A percentile compares a stretch with the other conserved stretches of the same genome.
These are phyloP conservation scores for Termitomyces sp. DNA, from an alignment of 768 basidiomycete species.

Conservation along the genomic window DNA sequence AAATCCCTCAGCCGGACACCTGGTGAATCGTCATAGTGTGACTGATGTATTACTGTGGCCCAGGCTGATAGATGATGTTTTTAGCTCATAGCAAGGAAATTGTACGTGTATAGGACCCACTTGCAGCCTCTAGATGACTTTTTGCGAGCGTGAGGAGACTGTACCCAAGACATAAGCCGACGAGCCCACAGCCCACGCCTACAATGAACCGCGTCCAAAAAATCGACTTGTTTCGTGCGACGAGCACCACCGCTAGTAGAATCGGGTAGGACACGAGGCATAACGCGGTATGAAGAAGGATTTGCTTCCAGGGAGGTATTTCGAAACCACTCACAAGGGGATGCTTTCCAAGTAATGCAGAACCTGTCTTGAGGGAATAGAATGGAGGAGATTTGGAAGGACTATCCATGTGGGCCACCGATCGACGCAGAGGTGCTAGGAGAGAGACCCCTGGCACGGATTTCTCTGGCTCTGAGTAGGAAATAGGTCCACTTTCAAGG, in stretches of 20 bases:
- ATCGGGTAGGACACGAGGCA: slow-evolving; percentile 35
- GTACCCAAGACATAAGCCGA: slow-evolving; percentile 31
- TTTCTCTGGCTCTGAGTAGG: not conserved
- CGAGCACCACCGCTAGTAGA: slow-evolving; percentile 27
- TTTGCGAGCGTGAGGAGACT: slow-evolving; percentile 30
- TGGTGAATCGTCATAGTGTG: slow-evolving; percentile 25
- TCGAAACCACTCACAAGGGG: slow-evolving; percentile 32
- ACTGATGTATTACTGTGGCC: slow-evolving; percentile 45
- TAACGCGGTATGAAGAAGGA: slow-evolving; percentile 29
- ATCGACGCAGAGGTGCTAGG: slow-evolving; percentile 6
- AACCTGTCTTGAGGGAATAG: slow-evolving; percentile 13
- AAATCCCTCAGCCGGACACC: slow-evolving; percentile 38
- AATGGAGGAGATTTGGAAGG: slow-evolving; percentile 14
- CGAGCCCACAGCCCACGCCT: slow-evolving; percentile 31
- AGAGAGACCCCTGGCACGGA: slow-evolving; percentile 1
- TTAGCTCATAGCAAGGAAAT: not conserved
- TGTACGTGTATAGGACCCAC: slow-evolving; percentile 23
- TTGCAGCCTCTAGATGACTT: slow-evolving; percentile 35
- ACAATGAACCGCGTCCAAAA: slow-evolving; percentile 43
- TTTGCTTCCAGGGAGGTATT: slow-evolving; percentile 30
- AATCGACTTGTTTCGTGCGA: slow-evolving; percentile 29
- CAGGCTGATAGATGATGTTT: slow-evolving; percentile 29
- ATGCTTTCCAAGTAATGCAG: slow-evolving; percentile 18
- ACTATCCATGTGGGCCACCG: slow-evolving; percentile 1
- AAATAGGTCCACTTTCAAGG: not conserved